A percentile compares a stretch with the other conserved stretches of the same genome.
Evolutionary conservation across 2,329 filamentous ascomycete species (phyloP).

Genomic region (Drechslerella coelobrocha): DNA sequence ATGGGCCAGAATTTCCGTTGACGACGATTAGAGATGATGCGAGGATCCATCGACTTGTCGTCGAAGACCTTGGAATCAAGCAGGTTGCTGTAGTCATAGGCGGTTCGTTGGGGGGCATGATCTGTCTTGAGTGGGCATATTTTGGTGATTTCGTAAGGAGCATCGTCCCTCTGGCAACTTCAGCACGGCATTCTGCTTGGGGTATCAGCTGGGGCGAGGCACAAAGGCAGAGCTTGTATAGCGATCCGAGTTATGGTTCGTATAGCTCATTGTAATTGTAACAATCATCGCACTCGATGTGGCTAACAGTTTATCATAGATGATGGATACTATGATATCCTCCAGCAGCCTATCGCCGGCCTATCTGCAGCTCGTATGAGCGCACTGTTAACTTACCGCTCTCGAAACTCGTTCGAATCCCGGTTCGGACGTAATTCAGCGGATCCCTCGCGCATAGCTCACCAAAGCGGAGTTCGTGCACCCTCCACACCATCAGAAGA

Average conservation of each 20-base stretch:
- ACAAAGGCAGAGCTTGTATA: conserved; percentile 92
- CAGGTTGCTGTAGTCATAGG: conserved; percentile 81
- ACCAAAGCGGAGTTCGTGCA: conserved; percentile 72
- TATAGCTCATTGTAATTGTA: background rate
- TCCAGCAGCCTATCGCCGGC: conserved; percentile 71
- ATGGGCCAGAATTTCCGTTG: conserved; percentile 94
- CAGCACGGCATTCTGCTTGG: conserved; percentile 84
- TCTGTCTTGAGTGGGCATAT: conserved; percentile 90
- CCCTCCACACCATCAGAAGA: conserved; percentile 70
- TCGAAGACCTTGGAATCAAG: conserved; percentile 80
- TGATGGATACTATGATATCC: conserved; percentile 92
- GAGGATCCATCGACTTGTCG: conserved; percentile 77
- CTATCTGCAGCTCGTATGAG: conserved; percentile 96
- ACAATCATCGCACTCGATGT: conserved; percentile 8
- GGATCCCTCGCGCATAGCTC: conserved; percentile 81
- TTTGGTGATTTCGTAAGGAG: conserved; percentile 82
- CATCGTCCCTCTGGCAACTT: conserved; percentile 84
- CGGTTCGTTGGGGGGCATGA: conserved; percentile 87
- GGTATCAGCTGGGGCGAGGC: conserved; percentile 90
- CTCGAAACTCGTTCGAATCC: conserved; percentile 94
- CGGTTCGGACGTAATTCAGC: conserved; percentile 93
- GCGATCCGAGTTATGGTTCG: conserved; percentile 83
- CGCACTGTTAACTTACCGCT: conserved; percentile 91
- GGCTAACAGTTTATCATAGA: conserved; percentile 61
- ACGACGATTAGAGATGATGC: conserved; percentile 97